A percentile compares a stretch with the other conserved stretches of the same genome.
Evolutionary conservation across 352 stramenopile species (phyloP).

Genomic region (Phytophthora fragariae): DNA sequence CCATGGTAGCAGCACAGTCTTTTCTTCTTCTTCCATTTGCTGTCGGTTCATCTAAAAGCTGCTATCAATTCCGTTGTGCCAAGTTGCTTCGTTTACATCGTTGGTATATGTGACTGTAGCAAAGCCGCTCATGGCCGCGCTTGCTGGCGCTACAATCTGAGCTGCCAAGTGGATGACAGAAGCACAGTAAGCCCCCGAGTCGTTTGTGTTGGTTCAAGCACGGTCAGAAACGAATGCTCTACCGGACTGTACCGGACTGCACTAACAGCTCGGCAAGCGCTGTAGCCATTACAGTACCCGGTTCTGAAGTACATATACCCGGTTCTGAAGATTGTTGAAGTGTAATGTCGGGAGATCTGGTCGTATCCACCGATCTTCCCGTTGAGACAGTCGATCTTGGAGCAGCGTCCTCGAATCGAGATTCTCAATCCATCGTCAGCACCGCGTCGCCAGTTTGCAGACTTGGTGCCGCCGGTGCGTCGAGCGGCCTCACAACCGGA

Average conservation of each 20-base stretch:
- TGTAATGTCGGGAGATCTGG: slow-evolving; percentile 13
- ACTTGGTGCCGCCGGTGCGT: not conserved
- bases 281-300: not conserved
- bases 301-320: not conserved
- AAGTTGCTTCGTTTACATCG: too few species aligned
- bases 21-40: too few species aligned
- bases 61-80: too few species aligned
- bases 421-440: not conserved
- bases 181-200: too few species aligned
- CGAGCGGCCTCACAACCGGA: not conserved
- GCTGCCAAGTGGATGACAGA: too few species aligned
- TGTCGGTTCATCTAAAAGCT: too few species aligned
- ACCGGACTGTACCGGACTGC: not conserved
- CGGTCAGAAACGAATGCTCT: too few species aligned
- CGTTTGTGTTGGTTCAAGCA: too few species aligned
- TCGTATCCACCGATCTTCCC: not conserved
- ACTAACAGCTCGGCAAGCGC: not conserved
- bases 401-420: not conserved
- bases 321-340: slow-evolving; percentile 1
- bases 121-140: too few species aligned
- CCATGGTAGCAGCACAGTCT: too few species aligned
- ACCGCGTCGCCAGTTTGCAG: slow-evolving; percentile 3
- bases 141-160: too few species aligned
- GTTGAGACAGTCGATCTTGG: slow-evolving; percentile 18
- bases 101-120: too few species aligned